Evolutionary conservation across 495 filamentous ascomycete genomes (phyloP).

Genomic region (Parathielavia hyrcaniae): DNA sequence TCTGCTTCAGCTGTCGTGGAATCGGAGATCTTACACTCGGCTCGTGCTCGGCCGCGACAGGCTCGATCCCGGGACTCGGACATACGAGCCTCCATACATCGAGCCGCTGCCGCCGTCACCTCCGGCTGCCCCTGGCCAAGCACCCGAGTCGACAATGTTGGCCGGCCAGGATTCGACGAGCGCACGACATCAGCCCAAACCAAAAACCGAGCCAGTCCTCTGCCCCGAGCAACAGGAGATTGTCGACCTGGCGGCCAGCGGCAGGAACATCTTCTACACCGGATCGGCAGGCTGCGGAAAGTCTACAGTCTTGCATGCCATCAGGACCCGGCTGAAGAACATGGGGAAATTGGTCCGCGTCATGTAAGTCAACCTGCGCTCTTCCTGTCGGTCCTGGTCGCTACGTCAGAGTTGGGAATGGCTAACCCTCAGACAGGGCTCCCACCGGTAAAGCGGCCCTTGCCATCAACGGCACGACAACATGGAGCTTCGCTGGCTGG

Average conservation of each 20-base stretch:
- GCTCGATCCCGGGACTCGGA: conserved; percentile 13
- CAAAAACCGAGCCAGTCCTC: conserved; percentile 23
- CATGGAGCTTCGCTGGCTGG: conserved; percentile 52
- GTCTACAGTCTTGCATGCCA: conserved; percentile 49
- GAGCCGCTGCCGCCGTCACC: neutral
- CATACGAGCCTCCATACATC: conserved; percentile 20
- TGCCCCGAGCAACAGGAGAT: conserved; percentile 44
- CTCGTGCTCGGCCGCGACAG: conserved; percentile 2
- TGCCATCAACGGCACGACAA: conserved; percentile 48
- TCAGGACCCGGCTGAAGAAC: conserved; percentile 34
- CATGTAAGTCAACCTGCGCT: neutral
- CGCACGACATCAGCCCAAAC: neutral
- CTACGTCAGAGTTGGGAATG: neutral
- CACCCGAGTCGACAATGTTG: neutral
- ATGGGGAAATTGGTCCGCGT: conserved; percentile 41
- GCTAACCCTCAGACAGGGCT: conserved; percentile 29
- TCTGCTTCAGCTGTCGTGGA: neutral
- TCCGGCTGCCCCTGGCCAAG: neutral
- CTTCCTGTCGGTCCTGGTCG: neutral
- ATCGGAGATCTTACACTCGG: neutral
- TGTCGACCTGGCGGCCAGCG: conserved; percentile 43
- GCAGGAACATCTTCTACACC: conserved; percentile 56
- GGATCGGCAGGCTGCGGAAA: conserved; percentile 58
- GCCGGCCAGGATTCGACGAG: neutral
- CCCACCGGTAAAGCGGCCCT: conserved; percentile 53